A percentile compares a stretch with the other conserved stretches of the same genome.
These are phyloP conservation scores for Pyricularia pennisetigena DNA, from an alignment of 2,329 filamentous ascomycete species.

Conservation along the genomic window DNA sequence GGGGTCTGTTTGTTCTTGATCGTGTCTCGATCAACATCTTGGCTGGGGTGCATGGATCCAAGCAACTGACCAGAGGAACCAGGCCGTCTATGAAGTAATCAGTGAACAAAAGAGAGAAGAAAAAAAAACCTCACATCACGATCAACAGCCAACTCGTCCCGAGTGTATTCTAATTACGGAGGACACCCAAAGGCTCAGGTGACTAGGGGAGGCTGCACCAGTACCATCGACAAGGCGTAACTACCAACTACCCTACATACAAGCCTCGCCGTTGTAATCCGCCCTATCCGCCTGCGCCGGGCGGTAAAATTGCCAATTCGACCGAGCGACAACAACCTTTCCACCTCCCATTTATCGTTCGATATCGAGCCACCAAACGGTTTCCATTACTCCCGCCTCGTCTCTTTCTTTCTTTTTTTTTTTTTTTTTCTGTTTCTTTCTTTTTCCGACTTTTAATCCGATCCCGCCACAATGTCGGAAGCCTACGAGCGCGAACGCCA, in stretches of 20 bases:
- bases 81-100: neutral
- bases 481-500: constrained; percentile 75
- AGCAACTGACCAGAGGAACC: neutral
- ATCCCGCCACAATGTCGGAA: constrained; percentile 50
- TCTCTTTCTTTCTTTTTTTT: neutral
- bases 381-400: neutral
- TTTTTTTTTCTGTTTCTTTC: neutral
- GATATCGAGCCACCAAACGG: neutral
- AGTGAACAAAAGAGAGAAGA: neutral
- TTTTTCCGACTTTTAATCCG: neutral
- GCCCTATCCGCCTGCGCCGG: neutral
- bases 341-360: neutral
- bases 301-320: neutral
- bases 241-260: no score
- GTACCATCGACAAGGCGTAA: neutral
- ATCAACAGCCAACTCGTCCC: neutral
- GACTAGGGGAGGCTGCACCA: neutral
- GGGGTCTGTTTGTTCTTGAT: neutral
- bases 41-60: neutral
- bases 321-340: neutral
- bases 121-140: neutral
- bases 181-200: neutral
- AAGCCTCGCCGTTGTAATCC: neutral
- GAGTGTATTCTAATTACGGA: neutral
- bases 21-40: neutral